A percentile compares a stretch with the other conserved stretches of the same genome.
These are phyloP conservation scores for Nicotiana benthamiana DNA, from an alignment of 257 asterid species.

Conservation along the genomic window DNA sequence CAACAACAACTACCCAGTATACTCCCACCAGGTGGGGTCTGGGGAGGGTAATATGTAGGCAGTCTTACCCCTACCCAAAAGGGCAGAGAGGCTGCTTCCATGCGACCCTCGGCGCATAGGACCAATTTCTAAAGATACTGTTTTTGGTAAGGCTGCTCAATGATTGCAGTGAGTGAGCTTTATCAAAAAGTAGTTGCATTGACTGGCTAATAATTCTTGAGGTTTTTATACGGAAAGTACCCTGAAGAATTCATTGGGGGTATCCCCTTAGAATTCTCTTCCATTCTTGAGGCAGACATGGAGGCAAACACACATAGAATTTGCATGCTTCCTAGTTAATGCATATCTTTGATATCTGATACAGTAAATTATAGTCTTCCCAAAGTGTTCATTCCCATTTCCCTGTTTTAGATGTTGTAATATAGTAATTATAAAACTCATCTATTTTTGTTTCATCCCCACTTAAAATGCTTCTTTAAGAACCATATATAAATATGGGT, in stretches of 20 bases:
- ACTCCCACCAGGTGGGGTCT: no score
- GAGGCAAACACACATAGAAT: neutral
- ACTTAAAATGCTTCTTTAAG: neutral
- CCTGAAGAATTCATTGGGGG: neutral
- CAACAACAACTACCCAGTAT: no score
- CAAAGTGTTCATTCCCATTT: no score
- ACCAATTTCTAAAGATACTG: neutral
- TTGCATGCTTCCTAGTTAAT: slow-evolving; percentile 3
- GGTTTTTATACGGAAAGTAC: neutral
- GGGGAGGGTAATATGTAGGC: no score
- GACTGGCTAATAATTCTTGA: neutral
- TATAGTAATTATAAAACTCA: neutral
- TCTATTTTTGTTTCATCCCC: neutral
- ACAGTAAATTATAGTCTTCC: neutral
- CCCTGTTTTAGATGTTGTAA: neutral
- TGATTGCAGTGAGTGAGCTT: neutral
- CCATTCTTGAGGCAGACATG: slow-evolving; percentile 1
- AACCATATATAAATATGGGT: neutral
- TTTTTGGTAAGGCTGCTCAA: neutral
- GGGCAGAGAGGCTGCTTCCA: no score
- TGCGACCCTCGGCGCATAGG: no score
- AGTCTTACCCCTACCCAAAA: no score
- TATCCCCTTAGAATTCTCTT: neutral
- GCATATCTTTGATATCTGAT: neutral
- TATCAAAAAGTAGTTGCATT: neutral